Evolutionary conservation across 805 yeast genomes (phyloP).

Genomic region (Pichia ethanolica): DNA sequence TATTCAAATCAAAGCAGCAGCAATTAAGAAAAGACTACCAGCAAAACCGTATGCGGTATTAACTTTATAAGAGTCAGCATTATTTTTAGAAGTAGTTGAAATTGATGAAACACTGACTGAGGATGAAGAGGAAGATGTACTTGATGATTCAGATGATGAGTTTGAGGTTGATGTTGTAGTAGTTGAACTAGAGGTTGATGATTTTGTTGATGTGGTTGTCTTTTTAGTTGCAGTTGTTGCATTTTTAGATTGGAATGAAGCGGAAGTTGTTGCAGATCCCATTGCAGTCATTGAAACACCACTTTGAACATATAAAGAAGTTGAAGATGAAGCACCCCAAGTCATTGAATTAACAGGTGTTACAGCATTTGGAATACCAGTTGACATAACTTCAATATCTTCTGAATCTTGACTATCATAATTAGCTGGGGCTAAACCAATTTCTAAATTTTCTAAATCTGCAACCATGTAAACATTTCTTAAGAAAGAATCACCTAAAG

Average conservation of each 20-base stretch:
- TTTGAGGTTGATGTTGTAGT: not conserved
- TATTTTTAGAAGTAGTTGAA: too few species aligned
- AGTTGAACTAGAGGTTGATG: not conserved
- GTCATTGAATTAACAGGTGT: slow-evolving; percentile 39
- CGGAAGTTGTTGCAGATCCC: slow-evolving; percentile 1
- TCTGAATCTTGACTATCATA: slow-evolving; percentile 24
- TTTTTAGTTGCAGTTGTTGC: not conserved
- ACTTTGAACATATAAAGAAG: slow-evolving; percentile 3
- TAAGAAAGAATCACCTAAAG: slow-evolving; percentile 51
- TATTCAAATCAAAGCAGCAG: slow-evolving; percentile 2
- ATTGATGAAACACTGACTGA: not conserved
- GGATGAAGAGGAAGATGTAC: not conserved
- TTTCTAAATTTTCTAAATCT: slow-evolving; percentile 39
- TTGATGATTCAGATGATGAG: not conserved
- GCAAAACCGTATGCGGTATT: slow-evolving; percentile 51
- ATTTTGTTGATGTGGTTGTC: not conserved
- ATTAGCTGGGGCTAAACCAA: slow-evolving; percentile 35
- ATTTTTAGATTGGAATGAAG: not conserved
- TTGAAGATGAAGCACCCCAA: slow-evolving; percentile 17
- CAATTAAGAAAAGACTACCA: slow-evolving; percentile 36
- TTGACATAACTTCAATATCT: slow-evolving; percentile 31
- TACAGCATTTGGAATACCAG: slow-evolving; percentile 43
- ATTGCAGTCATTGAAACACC: slow-evolving; percentile 2
- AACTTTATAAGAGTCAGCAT: not conserved
- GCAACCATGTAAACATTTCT: slow-evolving; percentile 47